phyloP scores from a whole-genome alignment of 2,329 filamentous ascomycete genomes.

The Macrophomina tecta region DNA sequence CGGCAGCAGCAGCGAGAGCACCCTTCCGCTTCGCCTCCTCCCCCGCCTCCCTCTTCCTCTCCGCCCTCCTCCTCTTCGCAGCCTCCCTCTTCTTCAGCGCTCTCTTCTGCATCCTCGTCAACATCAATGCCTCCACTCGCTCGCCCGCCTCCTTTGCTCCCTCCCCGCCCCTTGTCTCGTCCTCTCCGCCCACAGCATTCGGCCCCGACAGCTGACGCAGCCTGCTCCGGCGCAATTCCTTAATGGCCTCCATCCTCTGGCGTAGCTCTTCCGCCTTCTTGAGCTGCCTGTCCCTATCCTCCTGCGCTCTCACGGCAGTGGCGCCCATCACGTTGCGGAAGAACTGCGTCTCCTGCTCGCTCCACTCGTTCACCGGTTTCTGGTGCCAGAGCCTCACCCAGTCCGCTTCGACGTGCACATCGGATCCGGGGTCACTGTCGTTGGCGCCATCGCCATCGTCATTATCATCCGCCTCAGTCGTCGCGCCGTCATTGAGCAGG shows the following conservation, averaged over 20 bases:
- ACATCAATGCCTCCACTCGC: too few species aligned
- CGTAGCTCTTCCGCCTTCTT: background rate
- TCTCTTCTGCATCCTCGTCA: background rate
- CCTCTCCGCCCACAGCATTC: background rate
- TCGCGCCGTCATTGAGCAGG: background rate
- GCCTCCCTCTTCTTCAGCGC: background rate
- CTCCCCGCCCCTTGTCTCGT: background rate
- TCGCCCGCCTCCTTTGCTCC: background rate
- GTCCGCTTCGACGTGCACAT: background rate
- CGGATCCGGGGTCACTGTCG: background rate
- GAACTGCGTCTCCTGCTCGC: background rate
- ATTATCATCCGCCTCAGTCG: background rate
- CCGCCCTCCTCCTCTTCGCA: background rate
- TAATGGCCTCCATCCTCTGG: background rate
- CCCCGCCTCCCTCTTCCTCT: background rate
- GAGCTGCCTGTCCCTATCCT: background rate
- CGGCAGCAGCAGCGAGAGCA: background rate
- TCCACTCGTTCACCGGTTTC: background rate
- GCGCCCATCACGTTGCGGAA: background rate
- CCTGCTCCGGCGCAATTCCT: background rate
- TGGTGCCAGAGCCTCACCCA: background rate
- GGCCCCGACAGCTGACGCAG: background rate
- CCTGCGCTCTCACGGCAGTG: background rate
- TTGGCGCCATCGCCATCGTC: too few species aligned
- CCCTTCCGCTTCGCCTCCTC: background rate